Percentiles rank a stretch among this genome's conserved stretches.
Evolutionary conservation across 1,139 yeast genomes (phyloP).

Genomic region (Debaryomycetaceae sp.): DNA sequence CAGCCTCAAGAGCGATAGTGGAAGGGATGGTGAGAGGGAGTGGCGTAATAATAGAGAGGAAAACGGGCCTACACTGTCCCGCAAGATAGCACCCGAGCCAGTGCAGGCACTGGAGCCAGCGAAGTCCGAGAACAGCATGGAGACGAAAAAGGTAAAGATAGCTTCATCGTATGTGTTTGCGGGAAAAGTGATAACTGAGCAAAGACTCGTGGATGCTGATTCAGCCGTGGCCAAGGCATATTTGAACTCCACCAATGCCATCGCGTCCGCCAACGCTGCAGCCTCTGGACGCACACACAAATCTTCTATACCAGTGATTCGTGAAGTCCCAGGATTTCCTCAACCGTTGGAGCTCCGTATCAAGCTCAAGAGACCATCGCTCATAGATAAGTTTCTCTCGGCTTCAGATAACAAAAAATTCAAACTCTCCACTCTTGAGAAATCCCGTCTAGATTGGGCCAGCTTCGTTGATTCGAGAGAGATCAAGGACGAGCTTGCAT

Average conservation of each 20-base stretch:
- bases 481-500: conserved; percentile 74
- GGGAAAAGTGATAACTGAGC: conserved; percentile 75
- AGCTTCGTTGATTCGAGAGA: conserved; percentile 86
- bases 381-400: conserved; percentile 58
- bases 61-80: conserved; percentile 32
- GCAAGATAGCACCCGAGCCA: conserved; percentile 48
- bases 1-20: conserved; percentile 19
- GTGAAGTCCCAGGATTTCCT: conserved; percentile 31
- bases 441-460: conserved; percentile 93
- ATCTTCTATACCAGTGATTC: conserved; percentile 33
- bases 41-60: conserved; percentile 3
- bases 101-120: conserved; percentile 31
- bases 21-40: conserved; percentile 4
- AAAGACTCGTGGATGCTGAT: conserved; percentile 67
- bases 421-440: conserved; percentile 86
- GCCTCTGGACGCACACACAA: conserved; percentile 10
- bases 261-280: conserved; percentile 11
- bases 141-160: conserved; percentile 59
- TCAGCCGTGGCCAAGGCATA: conserved; percentile 90
- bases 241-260: conserved; percentile 48
- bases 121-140: conserved; percentile 12
- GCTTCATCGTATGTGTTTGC: conserved; percentile 84
- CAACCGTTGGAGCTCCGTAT: conserved; percentile 31
- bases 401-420: conserved; percentile 38
- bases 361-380: conserved; percentile 65